Conservation (phyloP, 139 green algal genomes). For the Monoraphidium neglectum region DNA sequence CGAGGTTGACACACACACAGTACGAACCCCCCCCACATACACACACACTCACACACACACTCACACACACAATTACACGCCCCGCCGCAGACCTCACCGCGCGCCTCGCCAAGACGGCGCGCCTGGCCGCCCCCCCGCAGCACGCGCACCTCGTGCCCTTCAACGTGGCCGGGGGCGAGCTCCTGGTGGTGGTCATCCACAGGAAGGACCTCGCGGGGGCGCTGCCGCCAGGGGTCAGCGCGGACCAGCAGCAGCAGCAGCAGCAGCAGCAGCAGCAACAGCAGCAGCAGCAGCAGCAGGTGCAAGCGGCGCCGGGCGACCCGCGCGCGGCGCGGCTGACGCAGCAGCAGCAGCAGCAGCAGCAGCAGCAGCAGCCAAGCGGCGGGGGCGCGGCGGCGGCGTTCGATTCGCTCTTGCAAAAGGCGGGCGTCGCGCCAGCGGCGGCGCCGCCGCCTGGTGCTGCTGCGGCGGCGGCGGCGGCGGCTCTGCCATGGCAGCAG, state of each 20-base stretch:
- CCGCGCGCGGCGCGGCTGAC: neutral
- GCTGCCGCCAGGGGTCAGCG: neutral
- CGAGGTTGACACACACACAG: no score
- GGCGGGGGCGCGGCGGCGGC: no score
- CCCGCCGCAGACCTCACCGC: constrained; percentile 31
- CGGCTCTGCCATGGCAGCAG: no score
- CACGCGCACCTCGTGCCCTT: constrained; percentile 36
- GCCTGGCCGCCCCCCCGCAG: constrained; percentile 13
- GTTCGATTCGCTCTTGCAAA: no score
- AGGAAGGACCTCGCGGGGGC: constrained; percentile 27
- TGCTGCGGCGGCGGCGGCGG: no score
- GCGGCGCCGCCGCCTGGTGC: no score
- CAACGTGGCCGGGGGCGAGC: constrained; percentile 28
- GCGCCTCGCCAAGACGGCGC: constrained; percentile 48
- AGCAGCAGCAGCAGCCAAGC: neutral
- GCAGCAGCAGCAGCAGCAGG: neutral
- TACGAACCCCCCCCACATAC: neutral
- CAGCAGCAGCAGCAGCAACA: constrained; percentile 14
- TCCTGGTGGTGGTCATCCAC: constrained; percentile 58
- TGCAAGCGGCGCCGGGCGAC: neutral
- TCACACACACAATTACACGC: neutral
- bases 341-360: neutral
- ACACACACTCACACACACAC: neutral
- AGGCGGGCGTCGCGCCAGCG: no score
- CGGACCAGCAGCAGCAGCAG: constrained; percentile 2